Evolutionary conservation across 768 basidiomycete genomes (phyloP), one percentile per base, ranked within the genome.

Genomic region (Suillus tomentosus): DNA sequence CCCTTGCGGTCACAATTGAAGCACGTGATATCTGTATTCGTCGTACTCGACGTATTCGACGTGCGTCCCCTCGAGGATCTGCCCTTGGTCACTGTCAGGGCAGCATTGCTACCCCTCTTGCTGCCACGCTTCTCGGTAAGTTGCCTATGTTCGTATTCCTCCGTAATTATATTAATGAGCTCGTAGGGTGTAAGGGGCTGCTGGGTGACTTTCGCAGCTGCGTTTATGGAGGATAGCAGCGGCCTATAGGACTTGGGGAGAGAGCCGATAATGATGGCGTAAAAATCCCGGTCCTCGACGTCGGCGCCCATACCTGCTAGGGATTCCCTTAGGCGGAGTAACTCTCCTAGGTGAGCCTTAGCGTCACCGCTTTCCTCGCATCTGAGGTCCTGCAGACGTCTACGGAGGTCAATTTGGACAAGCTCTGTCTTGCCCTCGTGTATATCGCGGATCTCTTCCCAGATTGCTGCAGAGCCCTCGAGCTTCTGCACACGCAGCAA

Each of bases 291-390:
- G n/a, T 73, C 66, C 10, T 62, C 40, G 9, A 66, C 60, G 6
- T 68, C 11, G 2, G 65, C 65, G 2, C 68, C 69, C 72, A 73
- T 73, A 3, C 24, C 58, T 3, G 17, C 37, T 0, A 59, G 15
- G 13, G 31, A 17, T 5, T 55, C 54, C 1, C 24, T 1, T 0
- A 55, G 9, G 0, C 17, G 3, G 0, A 31, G 24, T 0, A 75
- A 15, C 48, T 62, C 61, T 4, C 31, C 47, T 15, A 76, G 65
- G 62, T 74, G 75, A 40, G 67, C 60, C 34, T 66, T 53, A 2
- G 73, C 63, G 50, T 77, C 68, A n/a, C 61, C 67, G 1, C 65
- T 62, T 42, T 76, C 75, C 1, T 47, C 59, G 65, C 75, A 77
- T 1, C 55, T 51, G 59, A 48, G 39, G 13, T 71, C 64, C 36